Evolutionary conservation across 2,329 filamentous ascomycete species (phyloP).

Genomic region (Nothopassalora personata): DNA sequence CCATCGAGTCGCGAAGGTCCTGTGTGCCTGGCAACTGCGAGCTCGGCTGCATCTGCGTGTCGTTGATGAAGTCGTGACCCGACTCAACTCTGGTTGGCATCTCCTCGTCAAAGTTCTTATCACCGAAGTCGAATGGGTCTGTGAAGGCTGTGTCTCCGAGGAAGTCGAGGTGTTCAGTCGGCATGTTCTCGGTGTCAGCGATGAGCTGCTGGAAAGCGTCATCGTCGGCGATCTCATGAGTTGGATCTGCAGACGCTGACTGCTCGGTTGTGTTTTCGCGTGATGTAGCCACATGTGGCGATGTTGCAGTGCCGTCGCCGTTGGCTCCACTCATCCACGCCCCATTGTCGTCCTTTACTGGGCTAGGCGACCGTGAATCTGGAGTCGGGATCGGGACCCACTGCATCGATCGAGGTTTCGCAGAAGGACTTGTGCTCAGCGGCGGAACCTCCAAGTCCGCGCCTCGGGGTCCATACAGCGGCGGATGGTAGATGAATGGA

Average conservation of each 20-base stretch:
- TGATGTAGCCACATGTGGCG: not conserved
- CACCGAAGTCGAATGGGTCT: conserved; percentile 10
- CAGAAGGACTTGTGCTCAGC: not conserved
- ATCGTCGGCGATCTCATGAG: not conserved
- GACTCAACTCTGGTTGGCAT: not conserved
- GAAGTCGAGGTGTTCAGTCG: not conserved
- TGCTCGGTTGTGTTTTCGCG: not conserved
- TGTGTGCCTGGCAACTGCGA: not conserved
- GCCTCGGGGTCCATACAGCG: conserved; percentile 17
- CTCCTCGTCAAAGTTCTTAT: not conserved
- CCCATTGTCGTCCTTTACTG: not conserved
- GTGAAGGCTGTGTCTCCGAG: conserved; percentile 4
- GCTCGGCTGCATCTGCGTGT: not conserved
- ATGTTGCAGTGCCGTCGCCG: not conserved
- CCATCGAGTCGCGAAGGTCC: not conserved
- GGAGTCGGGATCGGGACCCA: not conserved
- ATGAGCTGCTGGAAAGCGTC: conserved; percentile 10
- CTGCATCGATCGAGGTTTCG: not conserved
- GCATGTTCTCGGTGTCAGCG: not conserved
- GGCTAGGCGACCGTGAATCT: not conserved
- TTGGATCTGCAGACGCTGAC: not conserved
- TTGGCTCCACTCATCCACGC: not conserved
- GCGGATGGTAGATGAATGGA: conserved; percentile 21
- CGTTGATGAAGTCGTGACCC: not conserved
- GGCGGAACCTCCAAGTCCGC: conserved; percentile 5